Evolutionary conservation across 2,329 filamentous ascomycete genomes (phyloP).

Genomic region (Trichophyton simii): DNA sequence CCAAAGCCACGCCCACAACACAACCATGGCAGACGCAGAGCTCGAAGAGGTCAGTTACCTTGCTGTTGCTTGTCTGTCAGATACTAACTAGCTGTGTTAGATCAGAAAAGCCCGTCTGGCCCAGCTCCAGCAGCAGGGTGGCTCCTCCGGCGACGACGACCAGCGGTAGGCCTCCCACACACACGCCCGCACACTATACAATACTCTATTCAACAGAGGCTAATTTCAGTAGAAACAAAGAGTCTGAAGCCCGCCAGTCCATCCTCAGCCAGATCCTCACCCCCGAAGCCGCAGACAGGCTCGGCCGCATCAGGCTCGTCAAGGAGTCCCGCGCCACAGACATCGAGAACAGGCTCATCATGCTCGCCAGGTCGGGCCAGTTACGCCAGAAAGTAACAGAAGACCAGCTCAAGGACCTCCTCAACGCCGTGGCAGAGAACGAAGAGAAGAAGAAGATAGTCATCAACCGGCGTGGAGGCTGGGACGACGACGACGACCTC

Average conservation of each 20-base stretch:
- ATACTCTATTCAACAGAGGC: not conserved
- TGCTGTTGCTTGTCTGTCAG: conserved; percentile 6
- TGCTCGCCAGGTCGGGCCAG: conserved; percentile 78
- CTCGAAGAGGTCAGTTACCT: conserved; percentile 45
- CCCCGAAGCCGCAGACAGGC: conserved; percentile 81
- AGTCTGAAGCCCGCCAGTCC: conserved; percentile 28
- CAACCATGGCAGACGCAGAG: conserved; percentile 51
- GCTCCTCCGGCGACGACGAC: conserved; percentile 47
- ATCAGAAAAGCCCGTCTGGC: conserved; percentile 86
- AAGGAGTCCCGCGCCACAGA: conserved; percentile 83
- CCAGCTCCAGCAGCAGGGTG: conserved; percentile 64
- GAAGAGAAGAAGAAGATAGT: conserved; percentile 69
- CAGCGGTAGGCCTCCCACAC: conserved; percentile 38
- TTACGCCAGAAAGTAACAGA: conserved; percentile 79
- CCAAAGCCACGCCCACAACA: not conserved
- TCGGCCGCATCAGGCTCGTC: conserved; percentile 88
- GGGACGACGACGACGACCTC: conserved; percentile 57
- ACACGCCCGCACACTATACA: not conserved
- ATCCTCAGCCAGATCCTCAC: conserved; percentile 89
- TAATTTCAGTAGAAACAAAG: conserved; percentile 18
- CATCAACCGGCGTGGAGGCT: conserved; percentile 67
- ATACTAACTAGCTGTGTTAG: conserved; percentile 31
- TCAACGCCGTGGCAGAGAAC: conserved; percentile 72
- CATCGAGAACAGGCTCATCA: conserved; percentile 85
- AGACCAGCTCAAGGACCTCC: conserved; percentile 80